Conservation (phyloP, 2,329 filamentous ascomycete genomes). For the Leptographium lundbergii region DNA sequence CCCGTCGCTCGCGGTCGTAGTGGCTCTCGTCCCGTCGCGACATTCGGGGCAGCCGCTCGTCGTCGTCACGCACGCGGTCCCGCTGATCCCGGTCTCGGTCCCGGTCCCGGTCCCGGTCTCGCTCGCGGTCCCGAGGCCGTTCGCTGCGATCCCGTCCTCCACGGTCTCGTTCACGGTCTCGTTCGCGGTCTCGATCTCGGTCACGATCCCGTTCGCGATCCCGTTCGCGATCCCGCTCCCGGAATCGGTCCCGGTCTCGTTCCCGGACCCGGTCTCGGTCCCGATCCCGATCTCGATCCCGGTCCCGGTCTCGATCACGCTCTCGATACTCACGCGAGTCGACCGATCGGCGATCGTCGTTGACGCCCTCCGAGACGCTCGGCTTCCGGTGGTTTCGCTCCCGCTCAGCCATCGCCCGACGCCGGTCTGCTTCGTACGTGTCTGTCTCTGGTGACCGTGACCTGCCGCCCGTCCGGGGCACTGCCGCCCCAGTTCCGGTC, state of each 20-base stretch:
- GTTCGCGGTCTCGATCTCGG: conserved; percentile 10
- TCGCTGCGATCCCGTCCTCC: conserved; percentile 15
- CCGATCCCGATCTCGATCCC: conserved; percentile 19
- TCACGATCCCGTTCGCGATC: conserved; percentile 21
- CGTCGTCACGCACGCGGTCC: conserved; percentile 25
- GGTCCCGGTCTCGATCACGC: conserved; percentile 24
- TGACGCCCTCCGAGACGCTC: conserved; percentile 50
- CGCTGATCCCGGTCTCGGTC: conserved; percentile 22
- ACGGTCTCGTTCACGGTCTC: conserved; percentile 25
- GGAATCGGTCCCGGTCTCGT: conserved; percentile 20
- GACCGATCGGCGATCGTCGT: conserved; percentile 34
- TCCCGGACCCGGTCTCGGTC: conserved; percentile 21
- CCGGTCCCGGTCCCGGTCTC: conserved; percentile 26
- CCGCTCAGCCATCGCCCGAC: conserved; percentile 84
- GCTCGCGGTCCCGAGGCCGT: conserved; percentile 66
- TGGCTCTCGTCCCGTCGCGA: conserved; percentile 50
- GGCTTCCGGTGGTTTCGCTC: conserved; percentile 86
- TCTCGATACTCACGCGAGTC: conserved; percentile 19
- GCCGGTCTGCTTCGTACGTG: conserved; percentile 87
- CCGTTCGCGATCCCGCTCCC: conserved; percentile 22
- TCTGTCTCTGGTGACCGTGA: conserved; percentile 83
- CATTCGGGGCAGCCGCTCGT: conserved; percentile 35
- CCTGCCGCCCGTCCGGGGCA: conserved; percentile 37
- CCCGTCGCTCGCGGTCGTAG: conserved; percentile 77
- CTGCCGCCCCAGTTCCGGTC: background rate